phyloP scores from a whole-genome alignment of 1,284 basidiomycete genomes.

The Tetrapyrgos nigripes region DNA sequence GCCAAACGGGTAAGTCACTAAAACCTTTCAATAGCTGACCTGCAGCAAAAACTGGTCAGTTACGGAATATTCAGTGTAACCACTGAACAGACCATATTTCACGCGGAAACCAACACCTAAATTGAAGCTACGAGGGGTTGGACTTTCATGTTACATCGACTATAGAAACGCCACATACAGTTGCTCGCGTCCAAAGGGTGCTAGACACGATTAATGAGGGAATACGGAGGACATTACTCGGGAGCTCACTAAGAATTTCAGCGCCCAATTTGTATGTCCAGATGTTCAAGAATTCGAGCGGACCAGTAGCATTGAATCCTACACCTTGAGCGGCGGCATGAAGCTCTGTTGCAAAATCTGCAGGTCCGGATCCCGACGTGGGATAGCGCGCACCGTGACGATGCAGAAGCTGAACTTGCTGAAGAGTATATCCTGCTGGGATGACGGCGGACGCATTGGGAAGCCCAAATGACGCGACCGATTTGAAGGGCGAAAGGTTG shows the following conservation, averaged over 20 bases:
- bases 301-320: conserved; percentile 49
- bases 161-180: conserved; percentile 40
- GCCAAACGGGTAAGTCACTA: conserved; percentile 59
- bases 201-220: conserved; percentile 41
- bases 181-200: conserved; percentile 62
- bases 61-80: not conserved
- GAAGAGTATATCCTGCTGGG: conserved; percentile 17
- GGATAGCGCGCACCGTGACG: conserved; percentile 60
- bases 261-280: conserved; percentile 64
- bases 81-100: conserved; percentile 60
- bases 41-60: conserved; percentile 4
- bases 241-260: conserved; percentile 36
- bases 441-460: conserved; percentile 46
- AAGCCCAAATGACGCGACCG: conserved; percentile 61
- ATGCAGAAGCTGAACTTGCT: conserved; percentile 22
- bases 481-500: conserved; percentile 65
- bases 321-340: conserved; percentile 40
- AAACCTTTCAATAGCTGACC: conserved; percentile 57
- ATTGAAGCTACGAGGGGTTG: conserved; percentile 42
- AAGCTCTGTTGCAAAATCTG: conserved; percentile 48
- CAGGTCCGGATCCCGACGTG: conserved; percentile 43
- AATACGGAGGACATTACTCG: not conserved
- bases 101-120: conserved; percentile 55
- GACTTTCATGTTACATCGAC: not conserved
- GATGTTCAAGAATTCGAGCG: conserved; percentile 57